phyloP scores from a whole-genome alignment of 2,329 filamentous ascomycete species.

The Teratosphaeria zuluensis region DNA sequence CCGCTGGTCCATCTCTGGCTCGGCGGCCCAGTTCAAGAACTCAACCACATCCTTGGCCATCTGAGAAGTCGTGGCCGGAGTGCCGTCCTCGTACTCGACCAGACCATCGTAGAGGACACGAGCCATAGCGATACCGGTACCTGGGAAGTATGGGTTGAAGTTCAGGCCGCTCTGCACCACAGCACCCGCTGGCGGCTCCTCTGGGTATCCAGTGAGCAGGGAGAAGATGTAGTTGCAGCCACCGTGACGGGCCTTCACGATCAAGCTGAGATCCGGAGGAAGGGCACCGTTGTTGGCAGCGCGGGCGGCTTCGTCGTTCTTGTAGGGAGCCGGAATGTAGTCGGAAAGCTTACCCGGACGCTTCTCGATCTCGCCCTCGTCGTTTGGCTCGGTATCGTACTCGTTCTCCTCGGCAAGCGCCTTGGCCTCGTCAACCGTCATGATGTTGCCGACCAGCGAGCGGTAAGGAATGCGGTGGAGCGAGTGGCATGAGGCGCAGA shows the following conservation, averaged over 20 bases:
- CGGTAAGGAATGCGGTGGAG: slow-evolving; percentile 91
- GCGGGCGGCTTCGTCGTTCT: slow-evolving; percentile 97
- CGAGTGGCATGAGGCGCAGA: slow-evolving; percentile 96
- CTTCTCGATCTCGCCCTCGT: slow-evolving; percentile 97
- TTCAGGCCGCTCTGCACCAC: slow-evolving; percentile 81
- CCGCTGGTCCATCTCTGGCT: slow-evolving; percentile 98
- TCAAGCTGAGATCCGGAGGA: slow-evolving; percentile 93
- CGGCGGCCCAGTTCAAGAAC: slow-evolving; percentile 98
- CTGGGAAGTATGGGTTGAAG: slow-evolving; percentile 99
- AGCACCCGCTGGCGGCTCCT: slow-evolving; percentile 86
- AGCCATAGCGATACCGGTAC: slow-evolving; percentile 97
- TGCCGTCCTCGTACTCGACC: slow-evolving; percentile 96
- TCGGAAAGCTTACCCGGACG: slow-evolving; percentile 97
- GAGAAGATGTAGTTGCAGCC: slow-evolving; percentile 98
- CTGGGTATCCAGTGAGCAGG: slow-evolving; percentile 92
- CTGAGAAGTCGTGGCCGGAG: slow-evolving; percentile 87
- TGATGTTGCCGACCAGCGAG: slow-evolving; percentile 74
- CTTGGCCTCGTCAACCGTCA: slow-evolving; percentile 98
- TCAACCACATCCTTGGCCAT: slow-evolving; percentile 99
- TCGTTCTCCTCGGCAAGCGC: slow-evolving; percentile 94
- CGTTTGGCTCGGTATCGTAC: slow-evolving; percentile 96
- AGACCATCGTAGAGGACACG: slow-evolving; percentile 96
- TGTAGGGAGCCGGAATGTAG: slow-evolving; percentile 90
- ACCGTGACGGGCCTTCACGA: slow-evolving; percentile 94
- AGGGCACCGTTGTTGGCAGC: slow-evolving; percentile 97